Evolutionary conservation across 805 yeast species (phyloP).

Genomic region (Lipomyces oligophaga): DNA sequence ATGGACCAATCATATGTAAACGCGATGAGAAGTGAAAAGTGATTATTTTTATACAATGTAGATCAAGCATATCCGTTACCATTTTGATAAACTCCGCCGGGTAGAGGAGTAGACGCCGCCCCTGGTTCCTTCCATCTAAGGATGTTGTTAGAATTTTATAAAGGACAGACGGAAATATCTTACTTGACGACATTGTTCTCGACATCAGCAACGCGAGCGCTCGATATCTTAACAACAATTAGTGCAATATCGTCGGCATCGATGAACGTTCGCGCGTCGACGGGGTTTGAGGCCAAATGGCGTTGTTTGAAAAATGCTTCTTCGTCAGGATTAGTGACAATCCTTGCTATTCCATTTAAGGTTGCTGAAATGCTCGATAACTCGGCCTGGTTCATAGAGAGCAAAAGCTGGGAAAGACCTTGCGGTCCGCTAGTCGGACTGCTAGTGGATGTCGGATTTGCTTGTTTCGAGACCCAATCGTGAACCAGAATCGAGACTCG

Average conservation of each 20-base stretch:
- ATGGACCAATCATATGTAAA: conserved; percentile 19
- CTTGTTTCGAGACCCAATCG: conserved; percentile 69
- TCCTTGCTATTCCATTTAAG: conserved; percentile 64
- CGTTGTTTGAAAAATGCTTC: conserved; percentile 58
- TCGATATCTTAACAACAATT: conserved; percentile 58
- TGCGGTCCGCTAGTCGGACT: conserved; percentile 7
- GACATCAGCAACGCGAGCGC: conserved; percentile 76
- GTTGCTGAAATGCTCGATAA: conserved; percentile 79
- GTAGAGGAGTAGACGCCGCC: conserved; percentile 20
- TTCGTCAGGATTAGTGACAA: conserved; percentile 49
- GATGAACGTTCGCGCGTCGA: conserved; percentile 61
- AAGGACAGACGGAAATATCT: background rate
- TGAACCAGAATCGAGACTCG: conserved; percentile 79
- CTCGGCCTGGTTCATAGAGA: conserved; percentile 74
- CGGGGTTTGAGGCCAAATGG: conserved; percentile 60
- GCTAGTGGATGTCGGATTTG: conserved; percentile 3
- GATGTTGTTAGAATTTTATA: background rate
- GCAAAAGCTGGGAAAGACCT: conserved; percentile 57
- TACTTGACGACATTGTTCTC: conserved; percentile 49
- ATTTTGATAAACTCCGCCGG: background rate
- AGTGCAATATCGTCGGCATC: conserved; percentile 61
- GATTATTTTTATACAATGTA: too few species aligned
- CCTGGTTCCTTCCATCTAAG: conserved; percentile 28
- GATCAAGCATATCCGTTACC: conserved; percentile 2
- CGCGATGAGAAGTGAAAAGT: background rate